phyloP scores from a whole-genome alignment of 2,329 filamentous ascomycete genomes.

The Nemania serpens region DNA sequence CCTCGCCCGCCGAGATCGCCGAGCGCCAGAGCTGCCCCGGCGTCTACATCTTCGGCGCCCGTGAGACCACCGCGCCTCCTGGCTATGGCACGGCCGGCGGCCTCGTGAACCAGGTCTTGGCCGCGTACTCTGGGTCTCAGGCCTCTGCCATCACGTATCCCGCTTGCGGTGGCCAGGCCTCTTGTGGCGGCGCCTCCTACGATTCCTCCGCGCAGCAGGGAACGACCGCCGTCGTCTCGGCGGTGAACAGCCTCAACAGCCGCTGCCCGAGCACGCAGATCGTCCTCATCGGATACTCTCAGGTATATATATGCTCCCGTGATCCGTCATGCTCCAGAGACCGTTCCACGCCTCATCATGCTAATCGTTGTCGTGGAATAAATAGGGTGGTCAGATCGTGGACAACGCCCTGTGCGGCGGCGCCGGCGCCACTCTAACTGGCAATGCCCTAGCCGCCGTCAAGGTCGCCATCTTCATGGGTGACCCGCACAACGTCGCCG shows the following conservation, averaged over 20 bases:
- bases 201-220: conserved; percentile 60
- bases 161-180: conserved; percentile 61
- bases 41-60: conserved; percentile 30
- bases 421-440: conserved; percentile 50
- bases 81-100: conserved; percentile 27
- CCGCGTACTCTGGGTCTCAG: conserved; percentile 43
- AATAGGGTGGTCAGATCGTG: conserved; percentile 64
- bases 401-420: conserved; percentile 66
- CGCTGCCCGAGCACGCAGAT: conserved; percentile 62
- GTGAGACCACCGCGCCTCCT: conserved; percentile 25
- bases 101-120: conserved; percentile 35
- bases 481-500: conserved; percentile 59
- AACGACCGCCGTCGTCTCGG: conserved; percentile 58
- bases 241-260: conserved; percentile 59
- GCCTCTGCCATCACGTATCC: conserved; percentile 56
- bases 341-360: not conserved
- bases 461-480: conserved; percentile 68
- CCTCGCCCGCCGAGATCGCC: conserved; percentile 17
- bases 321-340: not conserved
- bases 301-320: conserved; percentile 39
- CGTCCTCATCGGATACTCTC: conserved; percentile 66
- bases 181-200: conserved; percentile 61
- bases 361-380: conserved; percentile 34
- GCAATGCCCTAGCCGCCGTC: conserved; percentile 55
- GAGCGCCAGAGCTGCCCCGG: conserved; percentile 25